Evolutionary conservation across 441 rosid genomes (phyloP), one percentile per base, ranked within the genome.

Genomic region (Dalechampia spathulata): DNA sequence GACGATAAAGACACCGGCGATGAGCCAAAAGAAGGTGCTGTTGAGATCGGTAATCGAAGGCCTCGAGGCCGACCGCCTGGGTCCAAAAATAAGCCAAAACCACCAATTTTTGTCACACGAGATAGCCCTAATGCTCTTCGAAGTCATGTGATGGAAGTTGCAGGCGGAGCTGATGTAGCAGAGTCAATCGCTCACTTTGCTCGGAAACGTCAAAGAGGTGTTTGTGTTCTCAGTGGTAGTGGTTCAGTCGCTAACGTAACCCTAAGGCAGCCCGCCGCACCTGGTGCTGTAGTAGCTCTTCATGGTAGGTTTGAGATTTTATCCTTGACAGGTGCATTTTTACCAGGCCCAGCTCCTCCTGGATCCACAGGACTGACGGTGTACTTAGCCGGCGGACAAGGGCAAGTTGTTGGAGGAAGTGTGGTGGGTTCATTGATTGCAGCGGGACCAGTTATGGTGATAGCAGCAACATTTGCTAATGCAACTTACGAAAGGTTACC

Each of bases 51-150:
- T 5, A 88, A 56, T 53, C 79, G 96, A 7, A 71, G 96, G 69
- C 87, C 94, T 0, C 69, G 96, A 36, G 96, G 96, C 7, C 79
- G 96, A 21, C 96, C 96, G 17, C 80, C 96, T 0, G 96, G 96
- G 30, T 88, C 96, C 52, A 88, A 88, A 62, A 88, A 88, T 83
- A 88, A 83, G 66, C 82, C 94, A 0, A 88, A 83, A 54, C 87
- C 94, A 1, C 96, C 94, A 19, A 80, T 88, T 34, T 78, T 85
- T 30, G 87, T 88, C 43, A 88, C 94, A 47, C 50, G 91, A 42
- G 96, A 88, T 55, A 88, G 91, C 80, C 94, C 96, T 46, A 85
- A 80, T 64, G 76, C 94, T 17, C 90, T 88, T 59, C 88, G 86
- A 16, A 83, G 94, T 75, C 94, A 88, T 30, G 83, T 83, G 52